Evolutionary conservation across 257 asterid species (phyloP), one percentile per base, ranked within the genome.

Genomic region (Fraxinus anomala): DNA sequence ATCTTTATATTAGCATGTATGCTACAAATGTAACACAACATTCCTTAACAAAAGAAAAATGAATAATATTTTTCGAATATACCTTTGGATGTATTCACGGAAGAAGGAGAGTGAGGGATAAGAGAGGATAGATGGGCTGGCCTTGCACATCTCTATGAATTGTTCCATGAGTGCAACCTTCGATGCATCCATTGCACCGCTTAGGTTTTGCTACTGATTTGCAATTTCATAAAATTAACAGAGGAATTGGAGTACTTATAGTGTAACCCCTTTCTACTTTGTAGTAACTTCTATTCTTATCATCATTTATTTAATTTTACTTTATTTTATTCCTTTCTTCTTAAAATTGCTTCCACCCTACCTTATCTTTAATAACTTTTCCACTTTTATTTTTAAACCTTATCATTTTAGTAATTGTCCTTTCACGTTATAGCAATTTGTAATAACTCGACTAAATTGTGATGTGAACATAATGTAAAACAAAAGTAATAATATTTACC

Each of bases 41-140:
- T 9, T 39, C 2, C 5, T 13, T 0, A 39, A 39, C 3, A 39
- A 39, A 39, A 39, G 1, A 34, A 39, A 10, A 0, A 9, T 10
- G 47, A 39, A 9, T 39, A 39, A 9, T 10, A 10, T 1, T 8
- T 39, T 39, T 2, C 14, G 10, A 39, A 10, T 63, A 33, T 77
- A 95, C 98, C 97, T 91, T 76, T 95, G 89, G 76, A 95, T 80
- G 89, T 89, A 95, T 0, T 89, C 89, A 4, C 90, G 84, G 89
- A 95, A 93, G 76, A 91, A 95, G 34, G 91, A 77, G 75, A 93
- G 96, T 3, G 96, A 88, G 2, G 99, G 97, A 80, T 95, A 91
- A 54, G 82, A 59, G 76, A 95, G 94, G 72, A 90, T 17, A 39
- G 94, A 84, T 13, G 98, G 99, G 69, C 88, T 49, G 56, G 89